Evolutionary conservation across 805 yeast genomes (phyloP).

Genomic region (Teunomyces gatunensis): DNA sequence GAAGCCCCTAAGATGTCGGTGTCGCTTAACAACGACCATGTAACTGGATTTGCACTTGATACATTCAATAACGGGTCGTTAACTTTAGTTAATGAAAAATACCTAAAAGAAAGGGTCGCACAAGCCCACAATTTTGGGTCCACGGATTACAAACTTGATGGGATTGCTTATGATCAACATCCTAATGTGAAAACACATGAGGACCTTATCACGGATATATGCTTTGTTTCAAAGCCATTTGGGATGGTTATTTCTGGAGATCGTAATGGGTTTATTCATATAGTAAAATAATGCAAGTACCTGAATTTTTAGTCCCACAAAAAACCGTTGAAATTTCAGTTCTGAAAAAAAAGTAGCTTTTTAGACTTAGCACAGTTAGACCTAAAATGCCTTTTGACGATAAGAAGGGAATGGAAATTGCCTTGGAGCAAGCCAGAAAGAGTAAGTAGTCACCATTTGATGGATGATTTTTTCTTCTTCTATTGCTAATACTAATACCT

Average conservation of each 20-base stretch:
- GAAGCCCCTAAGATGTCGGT: slow-evolving; percentile 15
- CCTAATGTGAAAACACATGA: slow-evolving; percentile 44
- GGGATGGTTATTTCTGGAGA: slow-evolving; percentile 66
- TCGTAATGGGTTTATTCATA: slow-evolving; percentile 61
- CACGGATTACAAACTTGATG: slow-evolving; percentile 4
- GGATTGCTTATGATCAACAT: slow-evolving; percentile 39
- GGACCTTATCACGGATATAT: slow-evolving; percentile 51
- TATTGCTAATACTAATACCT: not conserved
- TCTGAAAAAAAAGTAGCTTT: not conserved
- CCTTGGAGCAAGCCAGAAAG: slow-evolving; percentile 66
- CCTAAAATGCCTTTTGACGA: slow-evolving; percentile 56
- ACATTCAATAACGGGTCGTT: slow-evolving; percentile 33
- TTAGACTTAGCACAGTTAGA: not conserved
- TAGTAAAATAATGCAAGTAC: slow-evolving; percentile 17
- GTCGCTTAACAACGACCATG: slow-evolving; percentile 15
- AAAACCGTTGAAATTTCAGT: not conserved
- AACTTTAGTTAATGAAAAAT: slow-evolving; percentile 41
- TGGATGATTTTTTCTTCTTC: not conserved
- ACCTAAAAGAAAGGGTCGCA: slow-evolving; percentile 5
- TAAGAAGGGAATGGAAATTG: slow-evolving; percentile 61
- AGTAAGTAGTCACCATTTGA: slow-evolving; percentile 39
- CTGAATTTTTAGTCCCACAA: not conserved
- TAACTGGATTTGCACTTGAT: slow-evolving; percentile 13
- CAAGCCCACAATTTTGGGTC: not conserved
- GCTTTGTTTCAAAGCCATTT: slow-evolving; percentile 47